phyloP scores from a whole-genome alignment of 1,284 basidiomycete species.

The Blastosporella zonata region DNA sequence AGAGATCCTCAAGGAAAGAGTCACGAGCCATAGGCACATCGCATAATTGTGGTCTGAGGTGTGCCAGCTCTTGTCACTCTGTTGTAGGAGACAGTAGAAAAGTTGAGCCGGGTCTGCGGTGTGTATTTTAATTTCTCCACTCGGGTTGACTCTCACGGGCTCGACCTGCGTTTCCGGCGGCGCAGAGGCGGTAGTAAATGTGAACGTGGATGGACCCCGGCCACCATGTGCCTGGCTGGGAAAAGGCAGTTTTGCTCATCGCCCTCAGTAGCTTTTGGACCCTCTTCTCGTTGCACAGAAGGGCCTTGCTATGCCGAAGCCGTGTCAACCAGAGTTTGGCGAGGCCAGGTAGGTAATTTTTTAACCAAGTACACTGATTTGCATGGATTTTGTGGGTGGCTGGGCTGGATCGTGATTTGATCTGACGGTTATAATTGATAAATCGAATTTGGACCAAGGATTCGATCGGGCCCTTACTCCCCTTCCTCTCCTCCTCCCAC shows the following conservation, averaged over 20 bases:
- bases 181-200: slow-evolving; percentile 18
- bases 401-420: slow-evolving; percentile 17
- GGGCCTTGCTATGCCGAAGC: slow-evolving; percentile 8
- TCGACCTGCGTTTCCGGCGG: slow-evolving; percentile 17
- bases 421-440: slow-evolving; percentile 20
- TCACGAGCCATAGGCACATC: slow-evolving; percentile 6
- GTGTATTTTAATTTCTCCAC: slow-evolving; percentile 5
- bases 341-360: slow-evolving; percentile 11
- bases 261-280: slow-evolving; percentile 13
- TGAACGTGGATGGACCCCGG: slow-evolving; percentile 16
- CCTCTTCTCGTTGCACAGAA: slow-evolving; percentile 12
- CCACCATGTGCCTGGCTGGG: slow-evolving; percentile 13
- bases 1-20: slow-evolving; percentile 6
- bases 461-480: slow-evolving; percentile 23
- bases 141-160: slow-evolving; percentile 18
- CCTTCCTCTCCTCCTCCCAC: slow-evolving; percentile 19
- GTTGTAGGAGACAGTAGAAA: slow-evolving; percentile 2
- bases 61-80: neutral
- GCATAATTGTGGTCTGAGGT: neutral
- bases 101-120: neutral
- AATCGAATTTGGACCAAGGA: slow-evolving; percentile 20
- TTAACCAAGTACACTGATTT: slow-evolving; percentile 11
- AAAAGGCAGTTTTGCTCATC: slow-evolving; percentile 9
- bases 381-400: slow-evolving; percentile 10
- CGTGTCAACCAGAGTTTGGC: slow-evolving; percentile 12